Percentiles rank a stretch among this genome's conserved stretches.
These are phyloP conservation scores for Furcasterigmium furcatum DNA, from an alignment of 2,329 filamentous ascomycete species.

Conservation along the genomic window DNA sequence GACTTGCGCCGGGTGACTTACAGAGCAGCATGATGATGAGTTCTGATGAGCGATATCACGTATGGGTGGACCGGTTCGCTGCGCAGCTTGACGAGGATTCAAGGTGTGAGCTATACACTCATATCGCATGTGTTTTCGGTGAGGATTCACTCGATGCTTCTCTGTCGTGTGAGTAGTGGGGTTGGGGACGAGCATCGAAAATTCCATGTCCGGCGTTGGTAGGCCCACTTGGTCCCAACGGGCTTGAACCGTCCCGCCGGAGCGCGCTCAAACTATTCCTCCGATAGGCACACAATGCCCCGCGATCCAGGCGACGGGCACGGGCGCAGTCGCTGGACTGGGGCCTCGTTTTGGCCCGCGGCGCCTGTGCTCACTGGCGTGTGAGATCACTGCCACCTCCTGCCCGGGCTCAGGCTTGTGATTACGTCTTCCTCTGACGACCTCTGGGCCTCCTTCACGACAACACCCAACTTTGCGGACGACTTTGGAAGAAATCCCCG, in stretches of 20 bases:
- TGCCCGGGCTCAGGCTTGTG: not conserved
- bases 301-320: too few species aligned
- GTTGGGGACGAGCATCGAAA: conserved; percentile 1
- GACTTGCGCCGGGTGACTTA: conserved; percentile 29
- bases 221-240: too few species aligned
- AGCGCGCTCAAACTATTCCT: not conserved
- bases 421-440: not conserved
- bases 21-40: conserved; percentile 60
- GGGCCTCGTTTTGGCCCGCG: too few species aligned
- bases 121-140: too few species aligned
- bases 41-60: not conserved
- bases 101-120: too few species aligned
- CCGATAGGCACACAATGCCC: not conserved
- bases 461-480: not conserved
- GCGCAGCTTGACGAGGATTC: too few species aligned
- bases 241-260: not conserved
- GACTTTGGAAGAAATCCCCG: too few species aligned
- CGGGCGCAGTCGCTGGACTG: too few species aligned
- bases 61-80: too few species aligned
- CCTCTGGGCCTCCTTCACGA: not conserved
- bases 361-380: too few species aligned
- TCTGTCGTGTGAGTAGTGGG: not conserved
- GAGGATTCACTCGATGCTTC: too few species aligned
- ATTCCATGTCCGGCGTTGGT: not conserved
- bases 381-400: conserved; percentile 6